A percentile compares a stretch with the other conserved stretches of the same genome.
These are phyloP conservation scores for Salvia hispanica DNA, from an alignment of 257 asterid genomes.

Conservation along the genomic window DNA sequence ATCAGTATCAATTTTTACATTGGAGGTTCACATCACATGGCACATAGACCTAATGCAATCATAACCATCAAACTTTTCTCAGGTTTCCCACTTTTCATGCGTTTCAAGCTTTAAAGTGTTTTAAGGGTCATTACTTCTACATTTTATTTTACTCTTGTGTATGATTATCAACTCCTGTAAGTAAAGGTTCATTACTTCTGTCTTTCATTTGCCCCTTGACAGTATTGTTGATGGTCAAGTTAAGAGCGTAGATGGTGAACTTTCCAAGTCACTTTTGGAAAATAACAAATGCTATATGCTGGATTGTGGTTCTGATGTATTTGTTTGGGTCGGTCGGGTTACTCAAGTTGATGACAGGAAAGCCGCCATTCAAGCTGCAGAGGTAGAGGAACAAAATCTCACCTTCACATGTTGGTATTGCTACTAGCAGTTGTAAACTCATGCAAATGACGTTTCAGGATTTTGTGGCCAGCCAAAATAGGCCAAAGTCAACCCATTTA, in stretches of 20 bases:
- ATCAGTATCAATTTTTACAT: slow-evolving; percentile 1
- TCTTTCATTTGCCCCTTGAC: slow-evolving; percentile 31
- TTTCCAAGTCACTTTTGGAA: slow-evolving; percentile 85
- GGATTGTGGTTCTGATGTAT: slow-evolving; percentile 95
- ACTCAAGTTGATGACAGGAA: slow-evolving; percentile 98
- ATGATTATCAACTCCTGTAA: slow-evolving; percentile 22
- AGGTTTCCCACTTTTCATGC: slow-evolving; percentile 8
- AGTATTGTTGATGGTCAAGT: slow-evolving; percentile 81
- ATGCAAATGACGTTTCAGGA: slow-evolving; percentile 54
- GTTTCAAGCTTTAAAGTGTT: slow-evolving; percentile 11
- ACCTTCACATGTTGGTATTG: slow-evolving; percentile 18
- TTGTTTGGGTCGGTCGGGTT: slow-evolving; percentile 98
- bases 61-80: slow-evolving; percentile 2
- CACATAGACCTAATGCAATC: slow-evolving; percentile 5
- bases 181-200: slow-evolving; percentile 15
- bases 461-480: slow-evolving; percentile 75
- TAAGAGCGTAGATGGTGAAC: slow-evolving; percentile 70
- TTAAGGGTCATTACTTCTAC: slow-evolving; percentile 7
- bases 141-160: neutral
- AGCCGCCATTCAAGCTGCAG: slow-evolving; percentile 83
- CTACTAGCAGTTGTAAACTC: slow-evolving; percentile 17
- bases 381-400: slow-evolving; percentile 49
- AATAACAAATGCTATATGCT: slow-evolving; percentile 83
- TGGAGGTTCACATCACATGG: slow-evolving; percentile 21
- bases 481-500: slow-evolving; percentile 84